Base-by-base conservation (phyloP, 1,284 basidiomycete genomes). In the Papiliotrema terrestris region DNA sequence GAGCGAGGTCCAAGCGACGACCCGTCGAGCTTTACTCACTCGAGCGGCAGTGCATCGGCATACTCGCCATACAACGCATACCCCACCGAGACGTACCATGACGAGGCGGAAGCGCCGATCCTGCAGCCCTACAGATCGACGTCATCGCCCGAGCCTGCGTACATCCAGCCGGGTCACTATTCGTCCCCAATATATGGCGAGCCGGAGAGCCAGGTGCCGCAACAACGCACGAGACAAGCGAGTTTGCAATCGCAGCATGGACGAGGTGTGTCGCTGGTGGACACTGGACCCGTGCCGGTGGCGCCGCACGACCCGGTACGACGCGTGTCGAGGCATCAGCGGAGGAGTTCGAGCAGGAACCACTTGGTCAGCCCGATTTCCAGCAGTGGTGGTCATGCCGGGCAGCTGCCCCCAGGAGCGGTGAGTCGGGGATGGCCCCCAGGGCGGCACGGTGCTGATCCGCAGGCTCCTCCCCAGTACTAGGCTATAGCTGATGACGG, bases 241-340 rank as follows among this genome's bases (percentile, higher is more conserved):
- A 32, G 29, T 32, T 45, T 58, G 35, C 39, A 19, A 17, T 41
- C 41, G 13, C 54, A 51, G 45, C 66, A 68, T 43, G 76, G 70
- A 13, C 80, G 86, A 19, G 89, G 90, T 32, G 80, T 93, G 35
- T 85, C 84, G 50, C 73, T 93, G 55, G 83, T 83, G 47, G 91
- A 93, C 66, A 80, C 82, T 61, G 91, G 91, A 15, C 88, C 88
- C 46, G 87, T 91, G 2, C 83, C 83, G 29, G 82, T 82, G 25
- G 83, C 85, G 6, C 85, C 88, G 4, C 63, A 66, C 41, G 68
- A 73, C 52, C 69, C 73, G 14, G 73, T 75, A n/a, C 60, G 73
- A 56, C 55, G 72, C 25, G 71, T 71, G 3, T 68, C 67, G 8
- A 52, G 66, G 37, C 66, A 70, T 52, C 62, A 67, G 38, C 60